Base-by-base conservation (phyloP, 2,329 filamentous ascomycete species). In the Nothomitra cinnamomea region DNA sequence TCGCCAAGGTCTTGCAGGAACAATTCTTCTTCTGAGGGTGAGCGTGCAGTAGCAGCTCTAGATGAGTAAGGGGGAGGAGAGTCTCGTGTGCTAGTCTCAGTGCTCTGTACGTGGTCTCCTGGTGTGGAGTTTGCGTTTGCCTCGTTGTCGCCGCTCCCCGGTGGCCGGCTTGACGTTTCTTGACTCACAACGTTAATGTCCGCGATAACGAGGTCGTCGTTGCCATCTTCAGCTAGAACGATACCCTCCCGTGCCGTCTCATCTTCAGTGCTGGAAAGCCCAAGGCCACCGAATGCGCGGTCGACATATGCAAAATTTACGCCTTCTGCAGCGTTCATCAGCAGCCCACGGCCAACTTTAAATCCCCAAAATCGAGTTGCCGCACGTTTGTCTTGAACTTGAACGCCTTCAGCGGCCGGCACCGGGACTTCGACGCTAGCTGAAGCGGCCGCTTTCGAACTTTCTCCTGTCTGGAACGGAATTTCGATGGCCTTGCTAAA, bases 241-340 rank as follows among this genome's bases (percentile, higher is more conserved):
- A 76, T 69, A 48, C 76, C 71, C 53, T 72, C 68, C 56, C 75
- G 72, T 8, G 64, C 60, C 47, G 65, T 64, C 57, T 76, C 75
- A 55, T 69, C 66, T 0, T 65, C 66, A 48, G 50, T 68, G 59
- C 57, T 69, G 60, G 21, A 63, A 10, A 59, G 58, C 56, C 73
- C 73, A n/a, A 75, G 62, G 0, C 79, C 80, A 32, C 79, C 79
- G 64, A 81, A 83, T 2, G 78, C 77, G 32, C 72, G 70, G 60
- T 80, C 78, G 19, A 80, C 73, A 57, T 73, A 73, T 15, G 69
- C 67, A 62, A 76, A 81, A 42, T 75, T 74, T 47, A 83, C 68
- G 1, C 70, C 72, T 56, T 73, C 72, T 0, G 70, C 72, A 19
- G 74, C 73, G 58, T 76, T 75, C 67, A 79, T 72, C 48, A 84